Evolutionary conservation across 83 land plant genomes (phyloP), one percentile per base, ranked within the genome.

Genomic region (Picea abies): DNA sequence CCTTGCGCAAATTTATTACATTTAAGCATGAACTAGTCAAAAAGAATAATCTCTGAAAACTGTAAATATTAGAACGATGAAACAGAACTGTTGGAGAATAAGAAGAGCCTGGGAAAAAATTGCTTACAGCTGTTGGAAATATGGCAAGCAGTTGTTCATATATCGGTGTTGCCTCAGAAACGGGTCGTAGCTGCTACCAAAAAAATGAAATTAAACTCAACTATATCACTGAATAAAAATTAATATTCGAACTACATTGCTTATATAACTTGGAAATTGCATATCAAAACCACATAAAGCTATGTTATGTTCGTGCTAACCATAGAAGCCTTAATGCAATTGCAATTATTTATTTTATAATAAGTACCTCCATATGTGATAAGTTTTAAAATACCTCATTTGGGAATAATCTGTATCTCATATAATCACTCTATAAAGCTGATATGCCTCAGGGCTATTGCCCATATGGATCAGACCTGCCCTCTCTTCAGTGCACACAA

Each of bases 71-170:
- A 41, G 14, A 23, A 26, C 14, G 16, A 39, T 60, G 29, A 25
- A 63, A 35, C 29, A 15, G 47, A 19, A 22, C 9, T 29, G 3
- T n/a, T 3, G 52, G 67, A 62, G 19, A 32, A 67, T 11, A 82
- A 79, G 56, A 62, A 22, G 35, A 26, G 12, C 47, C n/a, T 20
- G 58, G 63, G 39, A 14, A 25, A 78, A 81, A 84, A n/a, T 17
- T 72, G 20, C 90, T 86, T 88, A 97, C 99, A 77, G 98, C 91
- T 10, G 98, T 97, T 20, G 99, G 99, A 82, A 92, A 97, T 0
- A 88, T 82, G 7, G 90, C 44, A 70, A 97, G 89, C 67, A 97
- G 94, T 68, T 93, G 91, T 83, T 97, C 99, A 67, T 91, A 97
- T 63, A 96, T 88, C 4, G 96, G 91, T 11, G 88, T 88, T 7